phyloP scores from a whole-genome alignment of 140 eudicot genomes.

The Oenanthe javanica region DNA sequence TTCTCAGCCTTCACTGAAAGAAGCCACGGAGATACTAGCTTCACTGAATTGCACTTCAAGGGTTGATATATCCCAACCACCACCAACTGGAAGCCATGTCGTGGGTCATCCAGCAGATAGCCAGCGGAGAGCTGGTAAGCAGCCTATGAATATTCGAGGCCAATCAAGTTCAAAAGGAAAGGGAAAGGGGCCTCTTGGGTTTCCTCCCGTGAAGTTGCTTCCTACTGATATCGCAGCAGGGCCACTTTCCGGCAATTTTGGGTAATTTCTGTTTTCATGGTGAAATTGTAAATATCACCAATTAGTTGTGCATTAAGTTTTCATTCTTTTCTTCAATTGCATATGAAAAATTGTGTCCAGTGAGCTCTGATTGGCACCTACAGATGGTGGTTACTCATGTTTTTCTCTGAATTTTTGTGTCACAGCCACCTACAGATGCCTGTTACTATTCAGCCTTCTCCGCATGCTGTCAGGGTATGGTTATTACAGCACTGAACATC shows the following conservation, averaged over 20 bases:
- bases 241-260: conserved; percentile 2
- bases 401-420: background rate
- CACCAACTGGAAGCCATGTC: too few species aligned
- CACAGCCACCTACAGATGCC: background rate
- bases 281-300: background rate
- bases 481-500: background rate
- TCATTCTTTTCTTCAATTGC: background rate
- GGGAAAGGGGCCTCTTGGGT: background rate
- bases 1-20: conserved; percentile 1
- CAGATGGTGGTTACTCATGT: background rate
- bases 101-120: too few species aligned
- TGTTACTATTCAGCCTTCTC: background rate
- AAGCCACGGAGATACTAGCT: background rate
- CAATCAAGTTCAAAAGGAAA: background rate
- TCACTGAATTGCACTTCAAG: too few species aligned
- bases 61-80: too few species aligned
- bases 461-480: conserved; percentile 12
- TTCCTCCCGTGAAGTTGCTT: background rate
- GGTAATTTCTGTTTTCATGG: conserved; percentile 11
- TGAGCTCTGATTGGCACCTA: background rate
- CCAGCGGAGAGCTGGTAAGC: background rate
- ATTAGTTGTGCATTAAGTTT: background rate
- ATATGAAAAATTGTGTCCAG: background rate
- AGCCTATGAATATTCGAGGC: background rate
- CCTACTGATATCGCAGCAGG: background rate